Base-by-base conservation (phyloP, 1,139 yeast genomes). In the Blastobotrys aristatus region DNA sequence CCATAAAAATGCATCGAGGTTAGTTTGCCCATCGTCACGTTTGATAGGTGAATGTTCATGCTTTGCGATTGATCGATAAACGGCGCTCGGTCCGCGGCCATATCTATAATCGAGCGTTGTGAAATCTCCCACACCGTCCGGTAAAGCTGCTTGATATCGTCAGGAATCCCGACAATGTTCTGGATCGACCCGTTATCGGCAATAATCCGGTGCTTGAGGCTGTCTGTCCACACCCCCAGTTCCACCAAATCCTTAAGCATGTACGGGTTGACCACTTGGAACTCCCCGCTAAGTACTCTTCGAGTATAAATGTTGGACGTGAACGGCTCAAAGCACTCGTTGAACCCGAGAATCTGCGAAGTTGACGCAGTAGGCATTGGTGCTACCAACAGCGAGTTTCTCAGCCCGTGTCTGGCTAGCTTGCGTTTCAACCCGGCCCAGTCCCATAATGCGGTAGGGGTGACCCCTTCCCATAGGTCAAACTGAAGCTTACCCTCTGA, bases 41-140 rank as follows among this genome's bases (percentile, higher is more conserved):
- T 76, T 57, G 74, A 76, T 66, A 87, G 70, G 68, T 82, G 82
- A 52, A 87, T 77, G 65, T 87, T 88, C 77, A 87, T 70, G 46
- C 90, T 82, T 67, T 88, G 96, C 49, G 92, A 85, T 65, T 88
- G 96, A 67, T 88, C 96, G 57, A 88, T 78, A 65, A 77, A 88
- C n/a, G 87, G 84, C 33, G 86, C 85, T 59, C 96, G 75, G 61
- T 85, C 96, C 21, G 92, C 94, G 37, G 96, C 89, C 87, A 87
- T 79, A 57, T 87, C 94, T 52, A 88, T 80, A 44, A 88, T 75
- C 10, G 74, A 72, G 62, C 77, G 77, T 63, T 88, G 96, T 22
- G 92, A 78, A 36, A 88, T 76, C 65, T 88, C 96, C 96, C 96
- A 88, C n/a, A 85, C 95, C 0, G 96, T 88, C 65, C 81, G 84